Evolutionary conservation across 192 early-diverging fungal species (phyloP), one percentile per base, ranked within the genome.

Genomic region (Bifiguratus adelaidae): DNA sequence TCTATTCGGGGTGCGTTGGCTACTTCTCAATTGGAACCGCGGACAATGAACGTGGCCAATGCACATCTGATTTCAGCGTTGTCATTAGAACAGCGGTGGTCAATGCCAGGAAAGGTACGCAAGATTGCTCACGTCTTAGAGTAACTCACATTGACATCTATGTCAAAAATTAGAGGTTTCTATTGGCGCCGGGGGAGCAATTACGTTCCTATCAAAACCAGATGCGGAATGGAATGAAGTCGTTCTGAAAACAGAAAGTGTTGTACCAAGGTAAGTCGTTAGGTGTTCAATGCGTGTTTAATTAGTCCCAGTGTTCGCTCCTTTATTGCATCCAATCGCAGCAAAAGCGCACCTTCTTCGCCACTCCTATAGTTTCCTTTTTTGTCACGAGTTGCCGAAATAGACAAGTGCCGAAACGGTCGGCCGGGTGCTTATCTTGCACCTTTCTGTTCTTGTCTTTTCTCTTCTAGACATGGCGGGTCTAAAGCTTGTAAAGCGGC

Each of bases 131-230:
- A 33, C 20, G n/a, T 19, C 23, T 7, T 12, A 18, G 18, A 3
- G 2, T 18, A 7, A 15, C 6, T 18, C 2, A 8, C 12, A 9
- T 44, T 0, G 46, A 24, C 19, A 6, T 7, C 6, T 21, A 21
- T 0, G 15, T 3, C 5, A 7, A 48, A 24, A 46, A 27, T 45
- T 67, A 54, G 74, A 80, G 18, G 37, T 93, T 4, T 76, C 85
- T 11, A 73, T 94, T 20, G 92, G 95, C 5, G 92, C 89, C 1
- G 95, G 95, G 32, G 95, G 95, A 25, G 95, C 95, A 1, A 82
- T 97, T 41, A 88, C 89, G 0, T 77, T 81, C n/a, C 60, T 95
- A 27, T 92, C 89, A 0, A 78, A 91, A 55, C 76, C 90, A 0
- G 64, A 73, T n/a, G 79, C 73, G 11, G 95, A 97, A 54, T 95